A percentile compares a stretch with the other conserved stretches of the same genome.
These are phyloP conservation scores for Candida ulmi DNA, from an alignment of 805 yeast genomes.

Conservation along the genomic window DNA sequence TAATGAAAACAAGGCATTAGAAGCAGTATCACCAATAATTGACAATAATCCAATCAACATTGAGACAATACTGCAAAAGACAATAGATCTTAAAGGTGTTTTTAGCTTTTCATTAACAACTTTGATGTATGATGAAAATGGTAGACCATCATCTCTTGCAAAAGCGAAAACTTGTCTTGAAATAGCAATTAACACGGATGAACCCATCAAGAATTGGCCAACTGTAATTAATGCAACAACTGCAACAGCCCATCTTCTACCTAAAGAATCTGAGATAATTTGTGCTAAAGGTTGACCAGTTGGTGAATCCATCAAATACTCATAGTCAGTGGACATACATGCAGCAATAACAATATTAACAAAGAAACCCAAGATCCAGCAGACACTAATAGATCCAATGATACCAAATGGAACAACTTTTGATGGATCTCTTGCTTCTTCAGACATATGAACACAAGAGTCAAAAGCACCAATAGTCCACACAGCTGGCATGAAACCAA, in stretches of 20 bases:
- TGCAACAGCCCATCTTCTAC: constrained; percentile 59
- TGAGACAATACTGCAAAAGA: constrained; percentile 32
- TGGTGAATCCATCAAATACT: constrained; percentile 34
- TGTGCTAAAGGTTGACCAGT: constrained; percentile 66
- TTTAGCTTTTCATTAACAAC: constrained; percentile 48
- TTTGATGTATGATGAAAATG: constrained; percentile 50
- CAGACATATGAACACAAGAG: constrained; percentile 67
- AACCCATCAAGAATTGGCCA: constrained; percentile 64
- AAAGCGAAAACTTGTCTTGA: constrained; percentile 72
- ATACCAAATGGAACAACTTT: constrained; percentile 64
- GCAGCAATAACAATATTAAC: constrained; percentile 50
- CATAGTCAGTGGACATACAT: constrained; percentile 43
- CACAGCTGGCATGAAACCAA: constrained; percentile 56
- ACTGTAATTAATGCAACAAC: constrained; percentile 52
- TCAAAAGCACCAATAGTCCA: constrained; percentile 79
- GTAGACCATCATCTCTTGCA: constrained; percentile 72
- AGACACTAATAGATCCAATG: constrained; percentile 47
- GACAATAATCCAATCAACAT: constrained; percentile 34
- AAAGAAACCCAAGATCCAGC: constrained; percentile 54
- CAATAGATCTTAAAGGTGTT: constrained; percentile 62
- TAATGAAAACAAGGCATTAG: constrained; percentile 39
- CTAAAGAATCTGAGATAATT: constrained; percentile 55
- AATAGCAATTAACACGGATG: constrained; percentile 51
- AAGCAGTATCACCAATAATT: constrained; percentile 35
- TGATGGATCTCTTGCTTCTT: constrained; percentile 61